These are phyloP conservation scores for Plasmodium coatneyi DNA, from an alignment of 169 alveolate genomes.

Conservation along the genomic window DNA sequence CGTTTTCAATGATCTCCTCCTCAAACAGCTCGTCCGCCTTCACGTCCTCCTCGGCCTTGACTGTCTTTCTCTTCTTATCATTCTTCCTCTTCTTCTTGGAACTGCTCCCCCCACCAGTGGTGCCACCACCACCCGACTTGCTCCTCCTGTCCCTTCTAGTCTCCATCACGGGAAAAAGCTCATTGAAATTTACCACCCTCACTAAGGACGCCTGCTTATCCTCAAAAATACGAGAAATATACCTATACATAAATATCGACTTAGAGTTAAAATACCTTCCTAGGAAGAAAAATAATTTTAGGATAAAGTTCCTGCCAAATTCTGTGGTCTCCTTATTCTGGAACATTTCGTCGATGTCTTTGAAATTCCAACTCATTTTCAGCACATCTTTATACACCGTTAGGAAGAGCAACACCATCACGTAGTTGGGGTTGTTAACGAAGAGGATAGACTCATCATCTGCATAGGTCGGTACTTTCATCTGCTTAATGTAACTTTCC, in stretches of 20 bases:
- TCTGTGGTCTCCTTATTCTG: constrained; percentile 72
- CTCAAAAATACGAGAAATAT: constrained; percentile 69
- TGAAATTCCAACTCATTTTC: constrained; percentile 66
- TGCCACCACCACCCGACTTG: neutral
- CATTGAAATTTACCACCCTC: constrained; percentile 54
- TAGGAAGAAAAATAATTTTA: constrained; percentile 47
- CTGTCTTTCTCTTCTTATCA: neutral
- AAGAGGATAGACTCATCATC: constrained; percentile 67
- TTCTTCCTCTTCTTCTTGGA: constrained; percentile 26
- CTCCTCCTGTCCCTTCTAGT: neutral
- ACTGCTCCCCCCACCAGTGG: neutral
- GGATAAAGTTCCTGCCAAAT: constrained; percentile 54
- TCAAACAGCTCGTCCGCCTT: constrained; percentile 26
- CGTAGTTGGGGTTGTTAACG: constrained; percentile 64
- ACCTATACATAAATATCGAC: constrained; percentile 68
- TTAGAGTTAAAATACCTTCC: constrained; percentile 68
- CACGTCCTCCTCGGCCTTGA: neutral
- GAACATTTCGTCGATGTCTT: constrained; percentile 72
- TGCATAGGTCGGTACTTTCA: constrained; percentile 63
- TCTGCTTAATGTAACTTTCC: constrained; percentile 47
- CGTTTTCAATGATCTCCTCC: constrained; percentile 6
- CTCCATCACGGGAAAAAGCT: constrained; percentile 39
- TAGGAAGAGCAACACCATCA: constrained; percentile 58
- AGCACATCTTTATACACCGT: constrained; percentile 59
- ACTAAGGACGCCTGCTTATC: constrained; percentile 21